These are phyloP conservation scores for Arthrobotrys conoides DNA, from an alignment of 2,329 filamentous ascomycete species.

Conservation along the genomic window DNA sequence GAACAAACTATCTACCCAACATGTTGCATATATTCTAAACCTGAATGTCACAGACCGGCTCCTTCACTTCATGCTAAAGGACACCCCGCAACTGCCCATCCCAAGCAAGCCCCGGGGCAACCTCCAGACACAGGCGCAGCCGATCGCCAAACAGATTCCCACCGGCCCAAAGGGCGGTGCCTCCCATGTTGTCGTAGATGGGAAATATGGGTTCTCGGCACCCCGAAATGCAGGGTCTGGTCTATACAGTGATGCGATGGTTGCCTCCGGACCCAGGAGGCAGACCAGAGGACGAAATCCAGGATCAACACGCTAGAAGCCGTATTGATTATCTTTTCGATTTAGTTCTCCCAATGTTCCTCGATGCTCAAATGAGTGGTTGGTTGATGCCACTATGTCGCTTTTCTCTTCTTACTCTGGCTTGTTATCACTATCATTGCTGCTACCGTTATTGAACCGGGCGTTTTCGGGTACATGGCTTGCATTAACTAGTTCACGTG, in stretches of 20 bases:
- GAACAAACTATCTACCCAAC: constrained; percentile 64
- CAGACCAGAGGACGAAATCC: neutral
- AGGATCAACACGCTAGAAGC: constrained; percentile 32
- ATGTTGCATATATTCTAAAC: neutral
- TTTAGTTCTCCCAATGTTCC: neutral
- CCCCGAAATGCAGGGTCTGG: constrained; percentile 49
- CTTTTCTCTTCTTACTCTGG: constrained; percentile 1
- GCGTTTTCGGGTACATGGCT: constrained; percentile 50
- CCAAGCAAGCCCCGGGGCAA: constrained; percentile 29
- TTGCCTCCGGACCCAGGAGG: constrained; percentile 26
- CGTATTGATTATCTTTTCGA: constrained; percentile 22
- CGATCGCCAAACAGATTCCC: constrained; percentile 40
- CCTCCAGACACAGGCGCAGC: constrained; percentile 34
- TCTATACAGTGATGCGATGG: constrained; percentile 50
- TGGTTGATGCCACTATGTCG: neutral
- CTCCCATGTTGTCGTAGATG: constrained; percentile 61
- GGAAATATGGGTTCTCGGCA: constrained; percentile 63
- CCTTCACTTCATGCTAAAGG: constrained; percentile 62
- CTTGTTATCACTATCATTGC: neutral
- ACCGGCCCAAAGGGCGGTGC: constrained; percentile 56
- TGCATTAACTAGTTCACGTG: constrained; percentile 22
- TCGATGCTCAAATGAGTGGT: neutral
- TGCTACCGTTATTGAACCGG: constrained; percentile 25
- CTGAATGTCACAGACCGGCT: constrained; percentile 58
- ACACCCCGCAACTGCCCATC: constrained; percentile 61